These are phyloP conservation scores for Starmerella sp. DNA, from an alignment of 805 yeast species.

Conservation along the genomic window DNA sequence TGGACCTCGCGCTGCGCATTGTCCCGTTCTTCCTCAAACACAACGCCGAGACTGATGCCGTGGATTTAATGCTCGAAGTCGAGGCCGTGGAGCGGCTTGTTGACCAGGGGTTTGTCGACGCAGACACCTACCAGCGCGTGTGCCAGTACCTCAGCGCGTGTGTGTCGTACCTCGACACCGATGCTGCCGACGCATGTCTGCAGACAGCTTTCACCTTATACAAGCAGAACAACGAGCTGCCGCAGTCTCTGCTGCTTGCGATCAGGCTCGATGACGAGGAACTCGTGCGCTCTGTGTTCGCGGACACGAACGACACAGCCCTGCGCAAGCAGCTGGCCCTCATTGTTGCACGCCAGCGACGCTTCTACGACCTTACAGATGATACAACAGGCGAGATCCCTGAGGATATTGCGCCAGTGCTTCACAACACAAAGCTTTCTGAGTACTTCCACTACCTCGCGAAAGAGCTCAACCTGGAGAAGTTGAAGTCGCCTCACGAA, in stretches of 20 bases:
- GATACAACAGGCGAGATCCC: conserved; percentile 10
- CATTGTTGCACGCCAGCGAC: conserved; percentile 76
- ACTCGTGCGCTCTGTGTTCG: conserved; percentile 67
- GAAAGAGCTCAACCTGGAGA: conserved; percentile 76
- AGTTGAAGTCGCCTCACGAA: conserved; percentile 91
- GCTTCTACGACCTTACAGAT: conserved; percentile 48
- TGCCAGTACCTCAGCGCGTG: conserved; percentile 92
- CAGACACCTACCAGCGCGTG: conserved; percentile 72
- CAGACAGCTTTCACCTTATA: conserved; percentile 83
- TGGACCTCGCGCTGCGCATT: conserved; percentile 59
- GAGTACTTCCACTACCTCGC: conserved; percentile 72
- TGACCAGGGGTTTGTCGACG: conserved; percentile 57
- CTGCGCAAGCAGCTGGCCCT: conserved; percentile 86
- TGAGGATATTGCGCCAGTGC: conserved; percentile 65
- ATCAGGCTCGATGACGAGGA: conserved; percentile 75
- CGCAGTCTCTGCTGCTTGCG: conserved; percentile 79
- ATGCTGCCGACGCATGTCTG: conserved; percentile 77
- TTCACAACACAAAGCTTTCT: conserved; percentile 66
- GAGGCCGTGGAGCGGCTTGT: conserved; percentile 77
- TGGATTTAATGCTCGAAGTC: conserved; percentile 79
- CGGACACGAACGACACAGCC: conserved; percentile 42
- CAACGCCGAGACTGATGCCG: conserved; percentile 98
- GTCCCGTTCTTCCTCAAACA: conserved; percentile 86
- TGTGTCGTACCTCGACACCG: conserved; percentile 92
- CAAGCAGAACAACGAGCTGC: conserved; percentile 60